Percentiles rank a stretch among this genome's conserved stretches.
Evolutionary conservation across 2,329 filamentous ascomycete genomes (phyloP).

Genomic region (Xylaria sp.): DNA sequence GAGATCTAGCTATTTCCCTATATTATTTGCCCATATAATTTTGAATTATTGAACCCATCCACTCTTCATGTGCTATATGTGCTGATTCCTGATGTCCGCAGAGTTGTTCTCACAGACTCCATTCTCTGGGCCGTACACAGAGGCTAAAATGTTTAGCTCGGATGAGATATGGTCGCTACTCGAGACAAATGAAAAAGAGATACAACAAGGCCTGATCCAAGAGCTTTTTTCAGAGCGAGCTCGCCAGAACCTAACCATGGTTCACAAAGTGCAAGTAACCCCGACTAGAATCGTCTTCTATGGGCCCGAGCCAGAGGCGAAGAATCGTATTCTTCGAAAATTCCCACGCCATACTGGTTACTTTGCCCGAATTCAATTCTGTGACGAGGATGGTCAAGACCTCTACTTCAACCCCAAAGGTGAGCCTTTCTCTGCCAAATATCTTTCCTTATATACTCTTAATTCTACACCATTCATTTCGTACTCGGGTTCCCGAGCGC

Average conservation of each 20-base stretch:
- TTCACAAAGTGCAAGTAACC: slow-evolving; percentile 69
- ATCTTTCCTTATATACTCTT: neutral
- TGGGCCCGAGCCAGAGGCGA: slow-evolving; percentile 73
- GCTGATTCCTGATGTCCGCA: slow-evolving; percentile 9
- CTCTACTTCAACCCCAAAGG: slow-evolving; percentile 66
- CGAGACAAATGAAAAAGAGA: slow-evolving; percentile 56
- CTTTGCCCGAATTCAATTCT: slow-evolving; percentile 78
- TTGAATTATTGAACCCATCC: neutral
- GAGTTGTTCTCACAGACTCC: slow-evolving; percentile 63
- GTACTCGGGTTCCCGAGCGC: neutral
- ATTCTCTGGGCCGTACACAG: slow-evolving; percentile 63
- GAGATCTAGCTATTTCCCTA: neutral
- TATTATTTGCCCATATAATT: neutral
- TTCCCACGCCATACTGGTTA: slow-evolving; percentile 68
- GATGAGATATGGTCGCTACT: slow-evolving; percentile 51
- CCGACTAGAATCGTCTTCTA: slow-evolving; percentile 67
- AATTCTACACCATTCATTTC: neutral
- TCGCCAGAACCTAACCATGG: slow-evolving; percentile 58
- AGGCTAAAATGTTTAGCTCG: slow-evolving; percentile 55
- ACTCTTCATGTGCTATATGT: neutral
- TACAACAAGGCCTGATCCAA: slow-evolving; percentile 44
- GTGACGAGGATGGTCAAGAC: slow-evolving; percentile 76
- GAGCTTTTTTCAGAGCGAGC: slow-evolving; percentile 46
- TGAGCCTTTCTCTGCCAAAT: neutral
- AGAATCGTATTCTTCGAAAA: slow-evolving; percentile 77